Evolutionary conservation across 257 asterid species (phyloP).

Genomic region (Scutellaria minor): DNA sequence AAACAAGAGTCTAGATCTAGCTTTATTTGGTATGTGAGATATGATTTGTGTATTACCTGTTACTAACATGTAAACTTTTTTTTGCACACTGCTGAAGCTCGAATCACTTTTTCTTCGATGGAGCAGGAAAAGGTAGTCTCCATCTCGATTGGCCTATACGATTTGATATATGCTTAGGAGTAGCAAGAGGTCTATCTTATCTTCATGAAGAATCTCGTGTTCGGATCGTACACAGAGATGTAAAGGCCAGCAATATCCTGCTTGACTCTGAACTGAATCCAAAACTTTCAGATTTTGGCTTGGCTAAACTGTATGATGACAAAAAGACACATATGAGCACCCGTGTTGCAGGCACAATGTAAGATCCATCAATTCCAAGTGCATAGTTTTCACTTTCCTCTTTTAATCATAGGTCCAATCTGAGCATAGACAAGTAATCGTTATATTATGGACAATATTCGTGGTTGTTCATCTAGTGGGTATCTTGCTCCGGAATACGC

Average conservation of each 20-base stretch:
- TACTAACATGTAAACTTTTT: neutral
- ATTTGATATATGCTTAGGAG: constrained; percentile 69
- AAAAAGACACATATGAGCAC: constrained; percentile 83
- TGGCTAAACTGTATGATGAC: constrained; percentile 78
- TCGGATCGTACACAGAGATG: constrained; percentile 74
- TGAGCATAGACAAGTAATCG: neutral
- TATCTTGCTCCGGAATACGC: constrained; percentile 79
- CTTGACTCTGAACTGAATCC: constrained; percentile 62
- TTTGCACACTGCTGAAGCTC: neutral
- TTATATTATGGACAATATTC: neutral
- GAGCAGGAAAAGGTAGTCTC: constrained; percentile 44
- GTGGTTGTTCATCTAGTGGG: constrained; percentile 45
- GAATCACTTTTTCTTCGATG: constrained; percentile 10
- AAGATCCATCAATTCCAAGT: constrained; percentile 19
- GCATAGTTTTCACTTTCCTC: neutral
- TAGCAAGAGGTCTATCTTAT: constrained; percentile 78
- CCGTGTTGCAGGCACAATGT: constrained; percentile 89
- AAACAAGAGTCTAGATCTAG: constrained; percentile 77
- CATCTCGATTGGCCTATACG: constrained; percentile 65
- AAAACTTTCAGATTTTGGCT: constrained; percentile 76
- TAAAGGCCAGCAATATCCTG: constrained; percentile 67
- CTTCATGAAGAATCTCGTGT: constrained; percentile 70
- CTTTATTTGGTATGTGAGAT: constrained; percentile 56
- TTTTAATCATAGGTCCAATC: neutral
- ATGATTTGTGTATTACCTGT: neutral